These are phyloP conservation scores for Ogataea chonburiensis DNA, from an alignment of 805 yeast genomes.

Conservation along the genomic window DNA sequence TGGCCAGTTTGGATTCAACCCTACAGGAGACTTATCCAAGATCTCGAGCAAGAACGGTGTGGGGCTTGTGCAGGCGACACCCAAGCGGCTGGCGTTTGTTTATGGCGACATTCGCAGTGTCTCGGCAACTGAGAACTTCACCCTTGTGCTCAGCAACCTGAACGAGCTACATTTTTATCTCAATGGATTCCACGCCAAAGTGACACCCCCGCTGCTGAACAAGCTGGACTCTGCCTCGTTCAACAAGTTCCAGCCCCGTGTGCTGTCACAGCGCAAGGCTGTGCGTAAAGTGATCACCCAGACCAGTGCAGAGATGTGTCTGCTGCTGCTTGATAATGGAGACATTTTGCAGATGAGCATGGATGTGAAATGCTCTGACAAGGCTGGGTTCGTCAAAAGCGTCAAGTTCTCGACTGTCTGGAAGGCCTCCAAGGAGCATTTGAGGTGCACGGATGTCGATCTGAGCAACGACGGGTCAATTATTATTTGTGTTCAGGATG, in stretches of 20 bases:
- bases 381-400: slow-evolving; percentile 39
- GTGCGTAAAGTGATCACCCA: slow-evolving; percentile 36
- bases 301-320: slow-evolving; percentile 42
- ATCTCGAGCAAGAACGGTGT: slow-evolving; percentile 11
- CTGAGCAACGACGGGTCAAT: slow-evolving; percentile 67
- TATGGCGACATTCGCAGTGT: slow-evolving; percentile 54
- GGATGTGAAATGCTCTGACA: slow-evolving; percentile 27
- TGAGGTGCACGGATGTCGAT: slow-evolving; percentile 66
- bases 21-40: slow-evolving; percentile 13
- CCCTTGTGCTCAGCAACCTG: slow-evolving; percentile 57
- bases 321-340: slow-evolving; percentile 59
- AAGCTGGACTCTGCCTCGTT: slow-evolving; percentile 44
- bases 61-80: slow-evolving; percentile 16
- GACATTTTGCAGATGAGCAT: slow-evolving; percentile 44
- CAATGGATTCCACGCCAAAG: slow-evolving; percentile 55
- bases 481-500: slow-evolving; percentile 64
- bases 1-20: slow-evolving; percentile 73
- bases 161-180: slow-evolving; percentile 64
- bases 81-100: slow-evolving; percentile 37
- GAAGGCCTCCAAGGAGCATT: slow-evolving; percentile 57
- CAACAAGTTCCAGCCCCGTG: slow-evolving; percentile 53
- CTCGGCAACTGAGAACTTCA: slow-evolving; percentile 64
- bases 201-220: slow-evolving; percentile 34
- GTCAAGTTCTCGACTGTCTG: slow-evolving; percentile 53
- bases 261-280: slow-evolving; percentile 40